Evolutionary conservation across 2,329 filamentous ascomycete genomes (phyloP).

Genomic region (Aspergillus calidoustus): DNA sequence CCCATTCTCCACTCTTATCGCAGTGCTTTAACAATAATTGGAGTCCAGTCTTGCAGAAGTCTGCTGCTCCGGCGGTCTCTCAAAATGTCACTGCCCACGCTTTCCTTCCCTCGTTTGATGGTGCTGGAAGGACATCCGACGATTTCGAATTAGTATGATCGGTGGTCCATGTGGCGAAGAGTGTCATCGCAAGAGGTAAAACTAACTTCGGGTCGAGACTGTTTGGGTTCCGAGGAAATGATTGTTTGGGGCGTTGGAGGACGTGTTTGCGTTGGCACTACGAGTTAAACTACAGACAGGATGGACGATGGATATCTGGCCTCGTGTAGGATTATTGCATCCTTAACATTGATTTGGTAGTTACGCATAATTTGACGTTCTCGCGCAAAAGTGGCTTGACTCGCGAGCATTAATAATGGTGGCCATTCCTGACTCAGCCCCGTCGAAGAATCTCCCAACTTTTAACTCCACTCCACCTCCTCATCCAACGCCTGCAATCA

Average conservation of each 20-base stretch:
- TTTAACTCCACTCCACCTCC: constrained; percentile 8
- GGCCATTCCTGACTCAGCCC: constrained; percentile 21
- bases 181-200: constrained; percentile 7
- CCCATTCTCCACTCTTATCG: constrained; percentile 26
- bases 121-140: constrained; percentile 27
- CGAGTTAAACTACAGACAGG: constrained; percentile 5
- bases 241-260: constrained; percentile 2
- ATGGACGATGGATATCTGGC: constrained; percentile 13
- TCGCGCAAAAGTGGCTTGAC: not conserved
- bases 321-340: constrained; percentile 14
- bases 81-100: constrained; percentile 38
- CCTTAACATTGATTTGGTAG: constrained; percentile 13
- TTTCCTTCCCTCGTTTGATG: constrained; percentile 36
- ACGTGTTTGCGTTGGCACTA: constrained; percentile 7
- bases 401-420: constrained; percentile 13
- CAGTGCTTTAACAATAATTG: constrained; percentile 27
- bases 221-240: not conserved
- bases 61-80: constrained; percentile 32
- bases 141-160: constrained; percentile 10
- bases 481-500: constrained; percentile 13
- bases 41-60: constrained; percentile 29
- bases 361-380: constrained; percentile 9
- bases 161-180: constrained; percentile 8
- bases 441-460: constrained; percentile 14
- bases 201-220: constrained; percentile 1